phyloP scores from a whole-genome alignment of 2,329 filamentous ascomycete species.

The Sarocladium oryzae region DNA sequence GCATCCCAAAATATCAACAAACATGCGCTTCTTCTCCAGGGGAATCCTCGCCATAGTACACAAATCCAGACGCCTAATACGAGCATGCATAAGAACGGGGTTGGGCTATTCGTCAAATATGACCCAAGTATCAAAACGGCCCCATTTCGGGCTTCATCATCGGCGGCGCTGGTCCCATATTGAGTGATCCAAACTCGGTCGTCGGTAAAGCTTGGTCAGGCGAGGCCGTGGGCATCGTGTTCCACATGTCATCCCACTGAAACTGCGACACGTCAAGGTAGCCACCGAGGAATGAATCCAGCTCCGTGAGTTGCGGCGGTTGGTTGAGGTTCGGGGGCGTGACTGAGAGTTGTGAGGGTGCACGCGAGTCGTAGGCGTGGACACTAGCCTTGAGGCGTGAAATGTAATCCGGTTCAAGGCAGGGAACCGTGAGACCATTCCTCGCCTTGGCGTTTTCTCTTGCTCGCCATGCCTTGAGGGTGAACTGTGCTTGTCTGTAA shows the following conservation, averaged over 20 bases:
- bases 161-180: background rate
- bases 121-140: background rate
- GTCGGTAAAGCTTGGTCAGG: conserved; percentile 2
- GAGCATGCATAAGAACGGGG: too few species aligned
- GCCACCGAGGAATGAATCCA: conserved; percentile 39
- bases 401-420: conserved; percentile 40
- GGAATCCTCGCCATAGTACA: background rate
- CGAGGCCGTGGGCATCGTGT: background rate
- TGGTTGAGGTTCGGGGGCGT: conserved; percentile 22
- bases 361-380: conserved; percentile 30
- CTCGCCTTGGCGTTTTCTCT: conserved; percentile 36
- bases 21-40: background rate
- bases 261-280: conserved; percentile 37
- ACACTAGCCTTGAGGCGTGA: conserved; percentile 35
- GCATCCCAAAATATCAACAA: background rate
- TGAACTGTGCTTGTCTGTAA: conserved; percentile 37
- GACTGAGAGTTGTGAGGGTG: conserved; percentile 22
- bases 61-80: background rate
- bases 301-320: conserved; percentile 19
- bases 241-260: conserved; percentile 27
- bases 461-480: conserved; percentile 46
- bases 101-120: background rate
- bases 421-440: conserved; percentile 27
- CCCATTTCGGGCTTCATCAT: background rate
- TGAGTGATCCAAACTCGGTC: background rate